Evolutionary conservation across 1,284 basidiomycete species (phyloP).

Genomic region (Trametes polyzona): DNA sequence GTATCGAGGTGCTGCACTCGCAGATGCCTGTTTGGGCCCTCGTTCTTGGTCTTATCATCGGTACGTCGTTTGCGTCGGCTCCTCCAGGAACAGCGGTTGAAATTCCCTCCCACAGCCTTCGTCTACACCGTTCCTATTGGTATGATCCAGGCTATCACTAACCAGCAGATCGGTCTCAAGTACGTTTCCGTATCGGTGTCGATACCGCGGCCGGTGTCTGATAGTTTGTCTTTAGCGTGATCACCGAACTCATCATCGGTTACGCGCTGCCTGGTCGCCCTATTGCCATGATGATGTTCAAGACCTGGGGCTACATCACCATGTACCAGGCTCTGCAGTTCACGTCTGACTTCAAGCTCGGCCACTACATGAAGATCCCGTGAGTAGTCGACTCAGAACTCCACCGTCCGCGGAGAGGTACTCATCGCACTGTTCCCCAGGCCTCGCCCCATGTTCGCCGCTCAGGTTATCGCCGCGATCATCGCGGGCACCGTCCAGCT

Average conservation of each 20-base stretch:
- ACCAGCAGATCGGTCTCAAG: constrained; percentile 54
- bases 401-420: not conserved
- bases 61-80: constrained; percentile 19
- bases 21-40: constrained; percentile 68
- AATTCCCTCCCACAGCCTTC: constrained; percentile 26
- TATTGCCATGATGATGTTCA: constrained; percentile 61
- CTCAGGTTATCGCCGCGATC: constrained; percentile 63
- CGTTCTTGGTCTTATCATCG: constrained; percentile 44
- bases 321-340: constrained; percentile 49
- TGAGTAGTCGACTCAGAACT: constrained; percentile 19
- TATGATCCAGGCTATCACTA: constrained; percentile 60
- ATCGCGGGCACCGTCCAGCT: constrained; percentile 69
- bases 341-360: constrained; percentile 72
- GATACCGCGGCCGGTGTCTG: too few relatives aligned
- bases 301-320: constrained; percentile 52
- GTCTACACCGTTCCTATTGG: constrained; percentile 56
- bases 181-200: too few relatives aligned
- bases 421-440: constrained; percentile 7
- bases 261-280: constrained; percentile 53
- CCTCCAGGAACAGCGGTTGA: too few relatives aligned
- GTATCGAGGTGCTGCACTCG: constrained; percentile 71
- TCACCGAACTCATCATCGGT: constrained; percentile 54
- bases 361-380: constrained; percentile 76
- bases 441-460: constrained; percentile 58
- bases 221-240: constrained; percentile 38